Conservation (phyloP, 169 alveolate genomes). For the Eimeria brunetti region DNA sequence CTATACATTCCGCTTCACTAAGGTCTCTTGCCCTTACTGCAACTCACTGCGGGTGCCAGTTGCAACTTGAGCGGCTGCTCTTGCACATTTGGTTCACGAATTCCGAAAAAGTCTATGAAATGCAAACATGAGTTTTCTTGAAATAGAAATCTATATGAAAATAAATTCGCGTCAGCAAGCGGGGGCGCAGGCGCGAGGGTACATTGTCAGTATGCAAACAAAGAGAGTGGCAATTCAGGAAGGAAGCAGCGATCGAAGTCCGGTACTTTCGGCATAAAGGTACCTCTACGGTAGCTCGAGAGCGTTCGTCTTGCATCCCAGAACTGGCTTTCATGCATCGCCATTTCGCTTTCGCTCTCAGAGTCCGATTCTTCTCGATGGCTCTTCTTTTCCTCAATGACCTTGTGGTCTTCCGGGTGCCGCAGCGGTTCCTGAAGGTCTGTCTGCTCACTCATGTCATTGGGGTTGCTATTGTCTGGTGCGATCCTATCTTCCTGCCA, state of each 20-base stretch:
- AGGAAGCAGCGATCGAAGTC: conserved; percentile 57
- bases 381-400: background rate
- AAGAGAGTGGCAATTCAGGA: conserved; percentile 57
- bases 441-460: background rate
- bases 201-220: conserved; percentile 53
- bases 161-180: conserved; percentile 4
- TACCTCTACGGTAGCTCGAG: conserved; percentile 36
- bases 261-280: conserved; percentile 40
- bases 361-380: background rate
- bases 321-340: conserved; percentile 43
- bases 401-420: conserved; percentile 15
- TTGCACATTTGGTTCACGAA: background rate
- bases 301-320: conserved; percentile 66
- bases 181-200: background rate
- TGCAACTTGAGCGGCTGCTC: background rate
- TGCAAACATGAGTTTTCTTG: background rate
- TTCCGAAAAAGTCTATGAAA: background rate
- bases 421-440: conserved; percentile 5
- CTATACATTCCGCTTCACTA: background rate
- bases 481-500: background rate
- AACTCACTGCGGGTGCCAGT: background rate
- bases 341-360: background rate
- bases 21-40: background rate
- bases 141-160: background rate
- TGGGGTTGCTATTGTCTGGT: background rate